Base-by-base conservation (phyloP, 306 rosid genomes). In the Sindora glabra region DNA sequence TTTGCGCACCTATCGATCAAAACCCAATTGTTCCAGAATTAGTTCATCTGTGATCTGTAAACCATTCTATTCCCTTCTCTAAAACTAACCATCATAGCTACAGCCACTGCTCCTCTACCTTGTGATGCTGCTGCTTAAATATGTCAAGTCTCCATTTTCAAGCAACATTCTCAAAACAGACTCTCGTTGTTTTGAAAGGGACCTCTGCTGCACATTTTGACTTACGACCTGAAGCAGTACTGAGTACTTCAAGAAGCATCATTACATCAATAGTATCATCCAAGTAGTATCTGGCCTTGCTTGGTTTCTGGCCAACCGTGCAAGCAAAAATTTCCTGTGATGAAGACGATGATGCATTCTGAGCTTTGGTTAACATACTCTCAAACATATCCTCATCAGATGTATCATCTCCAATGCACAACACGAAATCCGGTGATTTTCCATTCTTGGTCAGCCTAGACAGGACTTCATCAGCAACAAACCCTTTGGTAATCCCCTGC, bases 371-470 rank as follows among this genome's bases (percentile, higher is more conserved):
- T 21, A 69, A 64, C 63, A 89, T 87, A 89, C 89, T 84, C 59
- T 79, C 87, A 15, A 89, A 89, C 97, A 89, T 89, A 63, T 86
- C 95, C 75, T 89, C 96, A 0, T 89, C 96, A 0, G 91, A 86
- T 57, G 82, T 67, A 52, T 86, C 97, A 19, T 89, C 95, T 0
- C 97, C 97, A 8, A 89, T 75, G 77, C 95, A 89, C 81, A 86
- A 26, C 40, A 86, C 89, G 37, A 89, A 89, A 67, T 89, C 95
- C 3, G 73, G 84, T 10, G 71, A 68, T 16, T 72, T 74, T 62
- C 76, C 81, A 1, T 76, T 32, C 48, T 18, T 42, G 66, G 62
- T 45, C 82, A 87, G 74, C 27, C 48, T 53, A 41, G 86, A 76
- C 33, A 87, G 84, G 56, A 83, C 87, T 58, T 73, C 68, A 72